Evolutionary conservation across 2,329 filamentous ascomycete genomes (phyloP), one percentile per base, ranked within the genome.

Genomic region (Saccharata proteae): DNA sequence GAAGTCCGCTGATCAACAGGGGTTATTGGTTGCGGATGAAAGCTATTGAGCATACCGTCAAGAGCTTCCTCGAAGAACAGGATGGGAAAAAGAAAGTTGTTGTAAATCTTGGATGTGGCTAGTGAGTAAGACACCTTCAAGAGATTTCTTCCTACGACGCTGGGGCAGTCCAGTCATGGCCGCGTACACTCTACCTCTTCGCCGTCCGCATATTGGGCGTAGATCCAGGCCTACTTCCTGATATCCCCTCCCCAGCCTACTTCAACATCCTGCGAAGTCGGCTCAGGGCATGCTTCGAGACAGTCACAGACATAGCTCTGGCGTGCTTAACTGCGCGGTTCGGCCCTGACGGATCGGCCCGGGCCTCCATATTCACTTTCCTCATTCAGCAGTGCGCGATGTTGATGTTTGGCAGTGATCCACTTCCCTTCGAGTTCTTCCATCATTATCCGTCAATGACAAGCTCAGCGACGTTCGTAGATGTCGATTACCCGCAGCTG

Each of bases 1-100:
- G 86, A 28, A 77, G 83, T n/a, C 85, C 88, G 1, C 64, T 93
- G 30, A 90, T 93, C 48, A 93, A 93, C 53, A 71, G 86, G 26
- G 83, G 84, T 29, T 93, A 93, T 48, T 84, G 83, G 72, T 61
- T 94, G 21, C 74, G 85, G 17, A 79, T 93, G 63, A 77, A 80
- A 49, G 78, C 81, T 11, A 76, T 94, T 36, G 82, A 92, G 48
- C 66, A 77, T 38, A 67, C 76, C 4, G 75, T 93, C 12, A 67
- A 69, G 13, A 62, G 69, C n/a, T 93, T 93, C 43, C 62, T 93
- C n/a, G 56, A 66, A 37, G 60, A 62, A 33, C 48, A 64, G 6
- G 57, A 61, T 12, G 62, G 62, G 18, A 76, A 69, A 40, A 57
- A 57, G 22, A 92, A 84, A 52, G 65, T 86, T 4, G 65, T 93